Evolutionary conservation across 371 early-diverging fungal genomes (phyloP), one percentile per base, ranked within the genome.

Genomic region (Rhizomucor miehei): DNA sequence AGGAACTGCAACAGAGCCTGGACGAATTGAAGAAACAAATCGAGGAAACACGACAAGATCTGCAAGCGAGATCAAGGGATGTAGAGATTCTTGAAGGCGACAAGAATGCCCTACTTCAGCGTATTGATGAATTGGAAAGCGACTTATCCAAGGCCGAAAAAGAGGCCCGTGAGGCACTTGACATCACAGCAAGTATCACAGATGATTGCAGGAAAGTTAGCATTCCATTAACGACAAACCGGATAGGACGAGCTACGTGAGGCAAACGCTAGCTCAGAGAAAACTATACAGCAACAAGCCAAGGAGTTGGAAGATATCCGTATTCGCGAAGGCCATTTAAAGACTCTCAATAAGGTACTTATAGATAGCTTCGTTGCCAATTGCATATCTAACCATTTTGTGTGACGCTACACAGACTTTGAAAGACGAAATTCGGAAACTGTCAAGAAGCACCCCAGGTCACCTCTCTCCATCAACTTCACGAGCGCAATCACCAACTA

Each of bases 341-440:
- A 86, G 58, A 77, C 80, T 1, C 63, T 87, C 16, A 87, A 88
- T 56, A 85, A 81, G 69, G 84, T 78, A 63, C 25, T 43, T 24
- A 21, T 19, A 19, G 24, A 29, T 29, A 3, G 29, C 8, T 29
- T 29, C 29, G 29, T 29, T 29, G 29, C 3, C 29, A 29, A 29
- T 5, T 29, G 3, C 8, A 8, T 8, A 29, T 5, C 8, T 29
- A 29, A 29, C 29, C 29, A 8, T 29, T 29, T 29, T 29, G 29
- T 29, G 29, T 29, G 29, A 29, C 29, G 29, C 29, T 29, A 8
- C 17, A 23, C 68, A 85, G 69, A 84, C 83, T 6, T 54, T 89
- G 53, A 89, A 89, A 51, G 89, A 89, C 25, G 84, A 84, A 56
- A 65, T 87, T 12, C 70, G 83, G 16, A 79, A 81, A 51, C 55